Base-by-base conservation (phyloP, 2,329 filamentous ascomycete genomes). In the Ophiocordyceps robertsii region DNA sequence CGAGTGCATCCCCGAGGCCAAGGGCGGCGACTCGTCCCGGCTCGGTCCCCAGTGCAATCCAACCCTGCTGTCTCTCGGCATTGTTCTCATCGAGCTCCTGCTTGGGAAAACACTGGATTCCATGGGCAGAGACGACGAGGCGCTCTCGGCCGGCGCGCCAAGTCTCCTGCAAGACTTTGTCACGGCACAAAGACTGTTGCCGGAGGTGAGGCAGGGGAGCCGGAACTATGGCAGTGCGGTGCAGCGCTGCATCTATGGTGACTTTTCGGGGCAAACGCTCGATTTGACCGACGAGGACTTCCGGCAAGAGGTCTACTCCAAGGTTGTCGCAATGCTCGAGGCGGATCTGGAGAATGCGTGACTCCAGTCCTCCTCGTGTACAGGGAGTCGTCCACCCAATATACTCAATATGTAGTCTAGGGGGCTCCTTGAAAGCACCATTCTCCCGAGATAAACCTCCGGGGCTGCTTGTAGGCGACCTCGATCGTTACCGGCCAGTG, bases 71-170 rank as follows among this genome's bases (percentile, higher is more conserved):
- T 44, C 42, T 0, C 47, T 55, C 3, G 50, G 52, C 2, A 41
- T 49, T 4, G 29, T 55, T 1, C 43, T 55, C 13, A 43, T 53
- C 11, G 52, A 55, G 38, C 35, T 55, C 17, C 46, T 46, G 0
- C 37, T 49, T 0, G 49, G 48, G 1, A 30, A 44, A 2, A 42
- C 45, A 0, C 24, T 51, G 7, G 37, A 43, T 0, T 42, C 30
- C 9, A 29, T 48, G 3, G 46, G 40, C 0, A 39, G 14, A 6
- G 13, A 12, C 3, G 17, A 42, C 1, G 36, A 46, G n/a, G 33
- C 43, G 17, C 10, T 29, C 24, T 37, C 32, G 3, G n/a, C 24
- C 7, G 17, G n/a, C 7, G 17, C 13, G 7, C 11, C 24, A n/a
- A 13, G 19, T 13, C 24, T 41, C 5, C 13, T 29, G 24, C 17